A percentile compares a stretch with the other conserved stretches of the same genome.
Conservation (phyloP, 257 asterid genomes). For the Anisodus tanguticus region DNA sequence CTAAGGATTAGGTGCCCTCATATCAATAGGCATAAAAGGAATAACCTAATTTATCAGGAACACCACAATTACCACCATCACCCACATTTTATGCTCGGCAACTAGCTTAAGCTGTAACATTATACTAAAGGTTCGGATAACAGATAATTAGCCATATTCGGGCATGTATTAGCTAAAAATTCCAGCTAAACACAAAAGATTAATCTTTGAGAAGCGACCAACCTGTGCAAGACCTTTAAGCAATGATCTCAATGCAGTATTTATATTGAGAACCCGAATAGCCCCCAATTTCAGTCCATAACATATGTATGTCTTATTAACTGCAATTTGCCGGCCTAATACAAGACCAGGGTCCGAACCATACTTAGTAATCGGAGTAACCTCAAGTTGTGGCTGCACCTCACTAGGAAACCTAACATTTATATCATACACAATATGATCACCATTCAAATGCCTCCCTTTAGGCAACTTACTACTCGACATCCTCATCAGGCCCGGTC, state of each 20-base stretch:
- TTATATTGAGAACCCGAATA: slow-evolving; percentile 88
- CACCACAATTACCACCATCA: not conserved
- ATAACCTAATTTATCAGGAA: not conserved
- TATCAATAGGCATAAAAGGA: not conserved
- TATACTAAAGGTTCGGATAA: not conserved
- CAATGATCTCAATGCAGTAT: slow-evolving; percentile 93
- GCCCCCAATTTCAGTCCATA: slow-evolving; percentile 90
- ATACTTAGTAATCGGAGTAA: slow-evolving; percentile 95
- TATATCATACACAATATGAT: slow-evolving; percentile 67
- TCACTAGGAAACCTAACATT: slow-evolving; percentile 84
- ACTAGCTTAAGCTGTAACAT: not conserved
- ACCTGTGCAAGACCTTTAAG: slow-evolving; percentile 96
- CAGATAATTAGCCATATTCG: not conserved
- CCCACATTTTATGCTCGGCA: not conserved
- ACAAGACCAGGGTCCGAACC: slow-evolving; percentile 94
- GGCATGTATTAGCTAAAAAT: not conserved
- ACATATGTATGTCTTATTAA: slow-evolving; percentile 88
- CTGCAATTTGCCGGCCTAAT: slow-evolving; percentile 93
- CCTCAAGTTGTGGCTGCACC: slow-evolving; percentile 98
- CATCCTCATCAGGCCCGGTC: slow-evolving; percentile 72
- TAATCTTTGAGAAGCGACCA: slow-evolving; percentile 29
- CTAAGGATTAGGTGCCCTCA: not conserved
- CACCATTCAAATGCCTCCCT: slow-evolving; percentile 84
- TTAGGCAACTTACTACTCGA: slow-evolving; percentile 88
- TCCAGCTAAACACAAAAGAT: not conserved